Conservation (phyloP, 1,139 yeast species). For the Hanseniaspora sp. region DNA sequence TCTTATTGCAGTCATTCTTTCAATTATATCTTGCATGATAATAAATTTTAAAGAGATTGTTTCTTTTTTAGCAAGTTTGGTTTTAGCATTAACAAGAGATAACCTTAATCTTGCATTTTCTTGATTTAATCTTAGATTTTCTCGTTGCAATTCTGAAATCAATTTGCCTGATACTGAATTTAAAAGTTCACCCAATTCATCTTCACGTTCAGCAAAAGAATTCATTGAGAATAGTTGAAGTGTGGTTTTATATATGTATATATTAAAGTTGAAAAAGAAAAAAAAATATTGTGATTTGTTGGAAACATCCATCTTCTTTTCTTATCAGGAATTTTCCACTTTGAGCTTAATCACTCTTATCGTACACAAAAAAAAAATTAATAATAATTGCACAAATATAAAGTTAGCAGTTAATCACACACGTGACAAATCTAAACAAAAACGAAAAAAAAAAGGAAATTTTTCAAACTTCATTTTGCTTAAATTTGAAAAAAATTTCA, state of each 20-base stretch:
- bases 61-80: constrained; percentile 1
- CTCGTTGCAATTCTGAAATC: constrained; percentile 5
- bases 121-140: constrained; percentile 3
- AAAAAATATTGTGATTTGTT: too few relatives aligned
- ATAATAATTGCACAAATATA: too few relatives aligned
- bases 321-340: too few relatives aligned
- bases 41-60: constrained; percentile 3
- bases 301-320: too few relatives aligned
- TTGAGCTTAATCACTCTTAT: too few relatives aligned
- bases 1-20: constrained; percentile 14
- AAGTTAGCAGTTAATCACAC: not conserved
- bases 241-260: not conserved
- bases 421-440: not conserved
- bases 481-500: not conserved
- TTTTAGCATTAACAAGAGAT: not conserved
- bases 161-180: constrained; percentile 6
- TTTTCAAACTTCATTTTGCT: too few relatives aligned
- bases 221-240: not conserved
- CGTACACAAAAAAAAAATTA: too few relatives aligned
- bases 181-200: not conserved
- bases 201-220: not conserved
- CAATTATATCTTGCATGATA: constrained; percentile 14
- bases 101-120: constrained; percentile 12
- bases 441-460: too few relatives aligned
- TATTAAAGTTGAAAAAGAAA: too few relatives aligned